A percentile compares a stretch with the other conserved stretches of the same genome.
These are phyloP conservation scores for Ballota nigra DNA, from an alignment of 257 asterid genomes.

Conservation along the genomic window DNA sequence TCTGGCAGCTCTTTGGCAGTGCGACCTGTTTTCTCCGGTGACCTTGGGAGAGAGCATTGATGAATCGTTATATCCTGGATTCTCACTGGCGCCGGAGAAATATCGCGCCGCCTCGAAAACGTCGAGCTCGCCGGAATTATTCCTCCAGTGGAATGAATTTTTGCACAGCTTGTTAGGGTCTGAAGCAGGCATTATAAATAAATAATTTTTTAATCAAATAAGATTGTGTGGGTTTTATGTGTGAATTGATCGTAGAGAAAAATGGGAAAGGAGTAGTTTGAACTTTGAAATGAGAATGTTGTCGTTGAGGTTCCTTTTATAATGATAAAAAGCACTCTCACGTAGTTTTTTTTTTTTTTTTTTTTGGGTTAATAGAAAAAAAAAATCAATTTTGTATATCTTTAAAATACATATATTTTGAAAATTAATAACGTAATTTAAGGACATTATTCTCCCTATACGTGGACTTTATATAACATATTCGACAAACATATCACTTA, in stretches of 20 bases:
- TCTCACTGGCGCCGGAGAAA: slow-evolving; percentile 58
- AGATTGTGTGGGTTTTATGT: not conserved
- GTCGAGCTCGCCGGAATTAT: slow-evolving; percentile 67
- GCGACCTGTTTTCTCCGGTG: not conserved
- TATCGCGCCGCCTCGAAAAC: slow-evolving; percentile 85
- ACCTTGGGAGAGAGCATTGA: not conserved
- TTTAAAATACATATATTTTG: too few species aligned
- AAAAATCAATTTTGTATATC: too few species aligned
- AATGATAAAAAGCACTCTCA: slow-evolving; percentile 1
- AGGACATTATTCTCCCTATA: too few species aligned
- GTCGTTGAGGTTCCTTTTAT: slow-evolving; percentile 32
- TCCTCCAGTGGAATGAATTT: slow-evolving; percentile 47
- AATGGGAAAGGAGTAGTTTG: not conserved
- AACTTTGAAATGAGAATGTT: slow-evolving; percentile 29
- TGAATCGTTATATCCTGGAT: slow-evolving; percentile 11
- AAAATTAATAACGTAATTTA: too few species aligned
- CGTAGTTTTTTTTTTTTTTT: not conserved
- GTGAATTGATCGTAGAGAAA: slow-evolving; percentile 24
- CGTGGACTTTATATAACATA: too few species aligned
- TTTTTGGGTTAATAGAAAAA: too few species aligned
- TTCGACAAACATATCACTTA: too few species aligned
- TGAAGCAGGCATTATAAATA: slow-evolving; percentile 29
- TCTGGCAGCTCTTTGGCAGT: slow-evolving; percentile 33
- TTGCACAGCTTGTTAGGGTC: slow-evolving; percentile 33
- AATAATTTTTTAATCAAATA: not conserved